Evolutionary conservation across 768 basidiomycete genomes (phyloP).

Genomic region (Candolleomyces eurysporus): DNA sequence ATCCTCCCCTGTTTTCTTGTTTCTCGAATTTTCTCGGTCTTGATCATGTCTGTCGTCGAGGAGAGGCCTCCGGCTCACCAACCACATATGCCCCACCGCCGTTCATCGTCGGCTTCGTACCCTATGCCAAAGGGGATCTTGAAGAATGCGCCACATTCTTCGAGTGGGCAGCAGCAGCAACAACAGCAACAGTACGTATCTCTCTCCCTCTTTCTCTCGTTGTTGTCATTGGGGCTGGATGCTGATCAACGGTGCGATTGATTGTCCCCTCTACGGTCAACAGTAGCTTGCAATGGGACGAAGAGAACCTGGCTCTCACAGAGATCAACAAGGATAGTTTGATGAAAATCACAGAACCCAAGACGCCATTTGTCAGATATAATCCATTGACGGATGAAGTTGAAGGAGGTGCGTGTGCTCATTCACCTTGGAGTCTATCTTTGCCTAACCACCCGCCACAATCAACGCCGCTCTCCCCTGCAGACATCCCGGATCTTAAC

Average conservation of each 20-base stretch:
- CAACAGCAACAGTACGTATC: background rate
- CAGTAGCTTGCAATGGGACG: constrained; percentile 89
- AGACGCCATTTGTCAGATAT: constrained; percentile 94
- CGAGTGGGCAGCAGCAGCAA: constrained; percentile 43
- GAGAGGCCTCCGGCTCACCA: constrained; percentile 32
- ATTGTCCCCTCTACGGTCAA: constrained; percentile 6
- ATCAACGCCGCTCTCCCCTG: background rate
- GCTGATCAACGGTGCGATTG: background rate
- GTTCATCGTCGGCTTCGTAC: constrained; percentile 57
- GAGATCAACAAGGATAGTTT: constrained; percentile 93
- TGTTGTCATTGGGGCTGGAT: background rate
- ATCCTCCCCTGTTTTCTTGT: background rate
- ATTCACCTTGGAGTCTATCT: background rate
- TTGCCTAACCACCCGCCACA: background rate
- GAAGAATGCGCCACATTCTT: constrained; percentile 63
- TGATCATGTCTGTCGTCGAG: background rate
- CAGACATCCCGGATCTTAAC: constrained; percentile 84
- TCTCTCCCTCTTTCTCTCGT: background rate
- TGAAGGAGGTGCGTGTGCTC: constrained; percentile 65
- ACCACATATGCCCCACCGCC: constrained; percentile 45
- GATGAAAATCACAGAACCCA: constrained; percentile 99
- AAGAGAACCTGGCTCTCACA: constrained; percentile 87
- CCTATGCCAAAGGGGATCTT: constrained; percentile 85
- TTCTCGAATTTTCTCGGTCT: background rate
- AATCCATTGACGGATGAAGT: constrained; percentile 82